phyloP scores from a whole-genome alignment of 495 filamentous ascomycete genomes.

The Xylaria nigripes region DNA sequence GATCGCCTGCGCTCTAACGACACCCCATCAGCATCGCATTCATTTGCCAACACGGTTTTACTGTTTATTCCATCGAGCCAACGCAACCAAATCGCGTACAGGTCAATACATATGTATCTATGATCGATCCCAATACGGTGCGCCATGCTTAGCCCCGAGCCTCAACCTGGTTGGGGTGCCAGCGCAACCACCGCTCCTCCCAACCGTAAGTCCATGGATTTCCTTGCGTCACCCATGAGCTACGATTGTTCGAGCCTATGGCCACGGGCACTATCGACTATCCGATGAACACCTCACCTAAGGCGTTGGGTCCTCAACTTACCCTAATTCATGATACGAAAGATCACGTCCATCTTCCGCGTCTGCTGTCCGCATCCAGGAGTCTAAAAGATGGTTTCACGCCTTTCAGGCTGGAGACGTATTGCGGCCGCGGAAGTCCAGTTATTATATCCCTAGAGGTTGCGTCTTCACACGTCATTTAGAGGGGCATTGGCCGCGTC shows the following conservation, averaged over 20 bases:
- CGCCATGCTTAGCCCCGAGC: slow-evolving; percentile 23
- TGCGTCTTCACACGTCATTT: neutral
- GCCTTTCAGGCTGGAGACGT: neutral
- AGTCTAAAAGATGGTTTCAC: neutral
- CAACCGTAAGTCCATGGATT: slow-evolving; percentile 26
- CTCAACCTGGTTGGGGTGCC: slow-evolving; percentile 22
- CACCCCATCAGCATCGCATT: neutral
- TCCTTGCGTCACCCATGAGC: slow-evolving; percentile 15
- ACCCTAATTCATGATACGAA: neutral
- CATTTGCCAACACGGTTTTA: neutral
- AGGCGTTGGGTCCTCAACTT: neutral
- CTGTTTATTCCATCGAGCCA: neutral
- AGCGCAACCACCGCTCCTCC: slow-evolving; percentile 12
- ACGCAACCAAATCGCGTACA: neutral
- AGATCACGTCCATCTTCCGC: neutral
- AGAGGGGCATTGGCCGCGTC: neutral
- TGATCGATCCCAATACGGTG: slow-evolving; percentile 1
- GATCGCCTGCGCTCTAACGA: neutral
- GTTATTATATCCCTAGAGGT: neutral
- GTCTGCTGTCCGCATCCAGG: neutral
- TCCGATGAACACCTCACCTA: neutral
- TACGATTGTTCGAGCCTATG: neutral
- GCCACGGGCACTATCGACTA: neutral
- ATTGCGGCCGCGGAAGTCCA: neutral
- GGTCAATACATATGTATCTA: neutral